Evolutionary conservation across 805 yeast genomes (phyloP), one percentile per base, ranked within the genome.

Genomic region (Candida andamanensis): DNA sequence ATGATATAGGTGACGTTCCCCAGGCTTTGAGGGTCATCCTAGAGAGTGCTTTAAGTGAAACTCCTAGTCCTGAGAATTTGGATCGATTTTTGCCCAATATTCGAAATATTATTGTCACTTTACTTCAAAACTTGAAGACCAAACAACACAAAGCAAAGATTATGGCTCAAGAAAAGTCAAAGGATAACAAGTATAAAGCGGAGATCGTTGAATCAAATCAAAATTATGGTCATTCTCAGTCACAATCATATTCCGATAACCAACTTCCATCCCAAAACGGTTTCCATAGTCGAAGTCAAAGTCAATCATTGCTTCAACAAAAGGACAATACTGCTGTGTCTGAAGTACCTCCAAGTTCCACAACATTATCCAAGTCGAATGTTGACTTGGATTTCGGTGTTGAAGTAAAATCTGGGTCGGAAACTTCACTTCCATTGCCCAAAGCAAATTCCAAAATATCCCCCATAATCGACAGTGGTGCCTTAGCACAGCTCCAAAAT

Each of bases 1-100:
- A 79, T 9, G 95, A 86, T 51, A 62, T 92, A 17, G 92, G 95
- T 1, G 95, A 90, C 49, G 95, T 92, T 2, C 97, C 98, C 0
- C 79, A 74, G 37, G 76, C 80, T 10, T 62, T 92, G 21, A 67
- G 98, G 32, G 68, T 70, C 5, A 85, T 92, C 2, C 58, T 92
- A 26, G 98, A 92, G 49, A 79, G 79, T 29, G 95, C 97, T 0
- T 62, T 92, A 4, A 76, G 95, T 34, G 86, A 84, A 45, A 75
- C 79, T 8, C 94, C 95, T 0, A 79, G 92, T 3, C 95, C 84
- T 46, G 84, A 77, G 33, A 81, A 82, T 25, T 63, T 89, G 35
- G 95, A 89, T 42, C 56, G 70, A 40, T 90, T 80, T 51, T 64
- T 87, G 26, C 97, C 97, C 0, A 74, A 74, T 35, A 86, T 92